Evolutionary conservation across 2,329 filamentous ascomycete species (phyloP).

Genomic region (Colletotrichum chrysophilum): DNA sequence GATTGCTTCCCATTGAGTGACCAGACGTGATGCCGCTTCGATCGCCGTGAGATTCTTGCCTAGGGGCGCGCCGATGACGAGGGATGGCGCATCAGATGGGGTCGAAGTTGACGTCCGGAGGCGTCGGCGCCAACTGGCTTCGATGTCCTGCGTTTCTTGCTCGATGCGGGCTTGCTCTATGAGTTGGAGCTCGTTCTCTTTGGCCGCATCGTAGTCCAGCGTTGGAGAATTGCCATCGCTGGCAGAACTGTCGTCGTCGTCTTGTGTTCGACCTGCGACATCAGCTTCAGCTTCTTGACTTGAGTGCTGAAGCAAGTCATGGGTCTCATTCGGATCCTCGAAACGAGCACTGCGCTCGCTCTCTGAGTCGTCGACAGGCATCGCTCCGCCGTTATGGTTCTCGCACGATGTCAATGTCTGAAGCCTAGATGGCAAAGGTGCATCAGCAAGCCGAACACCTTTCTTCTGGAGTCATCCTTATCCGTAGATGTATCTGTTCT

Average conservation of each 20-base stretch:
- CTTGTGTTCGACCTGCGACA: background rate
- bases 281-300: background rate
- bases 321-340: background rate
- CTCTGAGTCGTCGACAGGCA: background rate
- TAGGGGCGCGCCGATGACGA: constrained; percentile 38
- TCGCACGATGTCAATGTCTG: background rate
- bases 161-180: background rate
- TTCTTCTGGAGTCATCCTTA: too few relatives aligned
- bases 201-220: background rate
- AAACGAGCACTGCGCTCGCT: background rate
- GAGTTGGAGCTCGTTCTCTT: background rate
- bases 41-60: constrained; percentile 40
- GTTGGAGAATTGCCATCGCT: background rate
- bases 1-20: constrained; percentile 39
- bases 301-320: fast-evolving
- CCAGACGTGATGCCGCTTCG: constrained; percentile 40
- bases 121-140: background rate
- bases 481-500: too few relatives aligned
- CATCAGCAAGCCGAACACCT: background rate
- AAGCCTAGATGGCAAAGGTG: background rate
- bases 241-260: background rate
- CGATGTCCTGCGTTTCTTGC: background rate
- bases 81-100: constrained; percentile 25
- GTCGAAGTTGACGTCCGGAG: background rate
- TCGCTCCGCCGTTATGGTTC: background rate